These are phyloP conservation scores for Pinus tabuliformis DNA, from an alignment of 75 land plant species.

Conservation along the genomic window DNA sequence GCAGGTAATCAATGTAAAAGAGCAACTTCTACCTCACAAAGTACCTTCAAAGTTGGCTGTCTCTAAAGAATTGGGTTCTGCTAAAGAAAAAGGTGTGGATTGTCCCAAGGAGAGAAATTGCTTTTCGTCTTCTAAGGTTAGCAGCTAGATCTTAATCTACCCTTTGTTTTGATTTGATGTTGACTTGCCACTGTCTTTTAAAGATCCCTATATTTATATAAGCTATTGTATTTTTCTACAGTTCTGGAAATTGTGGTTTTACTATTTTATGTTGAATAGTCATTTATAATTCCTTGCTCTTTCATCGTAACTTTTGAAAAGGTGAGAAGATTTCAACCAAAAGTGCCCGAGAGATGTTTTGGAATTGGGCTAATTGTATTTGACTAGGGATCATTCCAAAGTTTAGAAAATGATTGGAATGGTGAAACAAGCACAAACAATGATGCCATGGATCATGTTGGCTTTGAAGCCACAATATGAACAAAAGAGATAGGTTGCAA, in stretches of 20 bases:
- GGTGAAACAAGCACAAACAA: too few relatives aligned
- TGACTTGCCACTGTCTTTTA: background rate
- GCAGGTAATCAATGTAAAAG: slow-evolving; percentile 5
- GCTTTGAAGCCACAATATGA: too few relatives aligned
- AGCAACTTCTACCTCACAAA: slow-evolving; percentile 7
- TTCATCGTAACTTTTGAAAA: too few relatives aligned
- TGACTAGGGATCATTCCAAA: too few relatives aligned
- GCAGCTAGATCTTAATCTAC: background rate
- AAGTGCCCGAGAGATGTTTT: background rate
- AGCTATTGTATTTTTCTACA: background rate
- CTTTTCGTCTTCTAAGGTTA: background rate
- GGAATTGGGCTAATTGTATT: too few relatives aligned
- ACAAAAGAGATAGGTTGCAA: too few relatives aligned
- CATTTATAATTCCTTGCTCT: too few relatives aligned
- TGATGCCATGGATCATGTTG: too few relatives aligned
- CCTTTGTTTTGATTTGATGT: background rate
- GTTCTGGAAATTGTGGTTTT: too few relatives aligned
- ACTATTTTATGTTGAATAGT: too few relatives aligned
- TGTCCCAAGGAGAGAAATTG: background rate
- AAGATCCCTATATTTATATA: background rate
- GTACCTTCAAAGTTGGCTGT: background rate
- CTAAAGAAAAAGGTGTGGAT: background rate
- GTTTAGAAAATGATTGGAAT: too few relatives aligned
- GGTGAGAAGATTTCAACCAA: background rate
- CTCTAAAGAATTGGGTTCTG: background rate